Conservation (phyloP, 2,329 filamentous ascomycete species). For the Fusarium succisae region DNA sequence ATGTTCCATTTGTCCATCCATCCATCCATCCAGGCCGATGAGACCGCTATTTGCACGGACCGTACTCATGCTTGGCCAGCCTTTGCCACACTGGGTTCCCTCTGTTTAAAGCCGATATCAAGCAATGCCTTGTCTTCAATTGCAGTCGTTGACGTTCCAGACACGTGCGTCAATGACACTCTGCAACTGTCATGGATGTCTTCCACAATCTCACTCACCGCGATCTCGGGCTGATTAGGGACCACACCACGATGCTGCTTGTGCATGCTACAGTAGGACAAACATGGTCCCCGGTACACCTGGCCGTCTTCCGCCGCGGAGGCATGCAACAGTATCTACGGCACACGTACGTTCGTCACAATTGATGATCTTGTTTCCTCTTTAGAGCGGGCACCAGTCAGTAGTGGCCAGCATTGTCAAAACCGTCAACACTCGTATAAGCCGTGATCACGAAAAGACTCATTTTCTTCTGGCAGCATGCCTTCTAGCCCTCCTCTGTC, state of each 20-base stretch:
- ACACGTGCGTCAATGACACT: not conserved
- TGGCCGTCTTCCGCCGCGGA: constrained; percentile 31
- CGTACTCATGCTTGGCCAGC: not conserved
- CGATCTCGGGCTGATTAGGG: constrained; percentile 39
- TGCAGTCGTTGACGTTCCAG: not conserved
- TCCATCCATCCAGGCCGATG: not conserved
- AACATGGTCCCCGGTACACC: constrained; percentile 29
- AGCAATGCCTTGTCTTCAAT: constrained; percentile 9
- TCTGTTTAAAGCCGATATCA: not conserved
- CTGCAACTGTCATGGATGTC: not conserved
- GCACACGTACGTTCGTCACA: constrained; percentile 30
- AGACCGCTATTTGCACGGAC: constrained; percentile 14
- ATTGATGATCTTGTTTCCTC: constrained; percentile 41
- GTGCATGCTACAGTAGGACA: constrained; percentile 13
- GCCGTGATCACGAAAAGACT: not conserved
- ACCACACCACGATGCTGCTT: constrained; percentile 11
- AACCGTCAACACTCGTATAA: not conserved
- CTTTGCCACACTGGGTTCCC: not conserved
- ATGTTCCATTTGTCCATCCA: not conserved
- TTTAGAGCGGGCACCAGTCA: constrained; percentile 39
- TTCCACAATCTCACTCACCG: constrained; percentile 36
- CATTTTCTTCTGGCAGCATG: constrained; percentile 14
- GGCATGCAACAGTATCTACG: constrained; percentile 16
- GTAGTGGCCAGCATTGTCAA: constrained; percentile 14
- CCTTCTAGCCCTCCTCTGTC: constrained; percentile 21